These are phyloP conservation scores for Candida lessepsii DNA, from an alignment of 805 yeast genomes.

Conservation along the genomic window DNA sequence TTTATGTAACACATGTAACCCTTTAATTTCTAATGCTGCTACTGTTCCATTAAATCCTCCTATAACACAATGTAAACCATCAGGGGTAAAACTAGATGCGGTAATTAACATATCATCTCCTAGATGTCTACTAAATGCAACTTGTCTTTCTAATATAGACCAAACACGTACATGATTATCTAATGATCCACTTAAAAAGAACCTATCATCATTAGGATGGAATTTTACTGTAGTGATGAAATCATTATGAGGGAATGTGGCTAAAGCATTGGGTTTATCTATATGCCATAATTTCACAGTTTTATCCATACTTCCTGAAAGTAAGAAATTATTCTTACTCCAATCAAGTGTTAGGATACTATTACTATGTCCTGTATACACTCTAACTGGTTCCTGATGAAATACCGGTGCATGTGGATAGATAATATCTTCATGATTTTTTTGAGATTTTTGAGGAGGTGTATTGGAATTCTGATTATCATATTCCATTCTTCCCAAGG, in stretches of 20 bases:
- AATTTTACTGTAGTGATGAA: slow-evolving; percentile 78
- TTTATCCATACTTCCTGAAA: slow-evolving; percentile 81
- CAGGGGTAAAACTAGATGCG: slow-evolving; percentile 70
- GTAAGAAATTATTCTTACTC: slow-evolving; percentile 81
- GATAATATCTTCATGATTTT: slow-evolving; percentile 14
- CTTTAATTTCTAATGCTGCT: slow-evolving; percentile 59
- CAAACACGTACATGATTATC: slow-evolving; percentile 77
- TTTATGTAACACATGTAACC: slow-evolving; percentile 44
- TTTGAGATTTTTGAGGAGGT: not conserved
- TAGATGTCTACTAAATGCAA: slow-evolving; percentile 49
- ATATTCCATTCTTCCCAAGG: slow-evolving; percentile 60
- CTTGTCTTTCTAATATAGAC: slow-evolving; percentile 75
- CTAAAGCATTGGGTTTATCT: slow-evolving; percentile 59
- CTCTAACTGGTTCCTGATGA: slow-evolving; percentile 59
- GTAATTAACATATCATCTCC: slow-evolving; percentile 70
- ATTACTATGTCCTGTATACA: slow-evolving; percentile 64
- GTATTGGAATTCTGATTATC: slow-evolving; percentile 16
- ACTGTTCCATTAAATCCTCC: slow-evolving; percentile 82
- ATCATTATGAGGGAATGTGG: slow-evolving; percentile 70
- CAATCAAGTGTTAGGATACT: slow-evolving; percentile 79
- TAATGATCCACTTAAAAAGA: slow-evolving; percentile 77
- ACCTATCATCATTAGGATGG: slow-evolving; percentile 84
- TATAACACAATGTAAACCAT: slow-evolving; percentile 55
- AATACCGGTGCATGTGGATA: slow-evolving; percentile 72
- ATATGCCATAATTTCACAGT: slow-evolving; percentile 86